Conservation (phyloP, 352 stramenopile genomes). For the Globisporangium radiosum region DNA sequence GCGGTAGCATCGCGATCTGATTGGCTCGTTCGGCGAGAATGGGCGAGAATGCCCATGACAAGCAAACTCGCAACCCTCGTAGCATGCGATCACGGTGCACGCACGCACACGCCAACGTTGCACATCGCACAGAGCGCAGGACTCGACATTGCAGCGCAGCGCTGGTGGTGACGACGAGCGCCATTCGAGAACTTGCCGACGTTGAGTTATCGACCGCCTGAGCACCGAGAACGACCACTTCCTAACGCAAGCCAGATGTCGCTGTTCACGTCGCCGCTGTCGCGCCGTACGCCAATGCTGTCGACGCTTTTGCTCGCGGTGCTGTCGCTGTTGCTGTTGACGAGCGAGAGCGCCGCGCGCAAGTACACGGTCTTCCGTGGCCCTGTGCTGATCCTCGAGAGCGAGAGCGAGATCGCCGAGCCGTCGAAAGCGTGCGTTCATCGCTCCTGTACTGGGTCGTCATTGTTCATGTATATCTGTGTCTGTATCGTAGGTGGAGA, state of each 20-base stretch:
- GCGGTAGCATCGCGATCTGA: neutral
- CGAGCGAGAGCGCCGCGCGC: constrained; percentile 6
- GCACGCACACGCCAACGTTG: too few relatives aligned
- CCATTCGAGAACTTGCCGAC: neutral
- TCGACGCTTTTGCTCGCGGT: constrained; percentile 13
- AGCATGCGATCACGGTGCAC: too few relatives aligned
- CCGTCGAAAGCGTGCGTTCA: constrained; percentile 6
- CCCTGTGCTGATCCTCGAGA: constrained; percentile 4
- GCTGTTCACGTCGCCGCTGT: neutral
- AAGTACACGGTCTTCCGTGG: constrained; percentile 4
- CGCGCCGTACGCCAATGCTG: constrained; percentile 2
- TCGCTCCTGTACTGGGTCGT: neutral
- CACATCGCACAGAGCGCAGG: too few relatives aligned
- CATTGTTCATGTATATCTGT: neutral
- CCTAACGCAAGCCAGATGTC: neutral
- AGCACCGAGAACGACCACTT: neutral
- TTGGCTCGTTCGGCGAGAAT: constrained; percentile 1
- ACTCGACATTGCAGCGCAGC: neutral
- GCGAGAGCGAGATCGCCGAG: neutral
- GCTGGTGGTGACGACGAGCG: neutral
- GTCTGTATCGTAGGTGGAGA: neutral
- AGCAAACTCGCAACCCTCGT: too few relatives aligned
- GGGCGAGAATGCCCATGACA: neutral
- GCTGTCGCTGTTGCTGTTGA: constrained; percentile 6
- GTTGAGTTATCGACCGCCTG: neutral